Base-by-base conservation (phyloP, 345 rosid genomes). In the Dimocarpus longan region DNA sequence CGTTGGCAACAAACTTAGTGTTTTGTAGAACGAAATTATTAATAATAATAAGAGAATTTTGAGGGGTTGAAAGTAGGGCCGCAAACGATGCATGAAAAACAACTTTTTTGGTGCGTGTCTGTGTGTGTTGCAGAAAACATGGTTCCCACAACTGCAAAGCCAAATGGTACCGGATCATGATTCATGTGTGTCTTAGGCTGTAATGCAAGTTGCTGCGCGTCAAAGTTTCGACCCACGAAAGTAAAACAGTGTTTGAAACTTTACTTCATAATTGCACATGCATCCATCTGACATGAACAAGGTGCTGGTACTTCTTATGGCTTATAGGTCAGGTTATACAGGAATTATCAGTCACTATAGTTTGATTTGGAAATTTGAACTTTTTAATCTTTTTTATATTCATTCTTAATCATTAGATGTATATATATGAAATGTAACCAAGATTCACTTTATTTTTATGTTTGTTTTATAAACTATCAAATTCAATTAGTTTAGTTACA, bases 221-320 rank as follows among this genome's bases (percentile, higher is more conserved):
- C 52, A 6, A 70, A 21, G 60, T 66, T 15, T 40, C 10, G 28
- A 22, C 57, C 10, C 48, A 54, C 59, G 3, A 66, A 54, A n/a
- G 24, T 2, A 59, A 52, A 39, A 72, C 42, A 22, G 64, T 28
- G 15, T 10, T 5, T 62, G 24, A 48, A 62, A 16, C 81, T 81
- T 75, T 79, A 68, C 42, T 46, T 46, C 76, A 81, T 79, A 71
- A 79, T 76, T 84, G 87, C 84, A 81, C 87, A 81, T 81, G 84
- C 76, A 26, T 74, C 83, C 79, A 26, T 70, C 85, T 77, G 83
- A 77, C 87, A 68, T 19, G 28, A 43, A 81, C 44, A 8, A 52
- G 75, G 71, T 71, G 44, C 75, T 28, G 48, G 44, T 43, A 57
- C 71, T 46, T 11, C 7, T 24, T 5, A 19, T 63, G 26, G 26